Evolutionary conservation across 2,329 filamentous ascomycete genomes (phyloP), one percentile per base, ranked within the genome.

Genomic region (Sporothrix brunneoviolacea): DNA sequence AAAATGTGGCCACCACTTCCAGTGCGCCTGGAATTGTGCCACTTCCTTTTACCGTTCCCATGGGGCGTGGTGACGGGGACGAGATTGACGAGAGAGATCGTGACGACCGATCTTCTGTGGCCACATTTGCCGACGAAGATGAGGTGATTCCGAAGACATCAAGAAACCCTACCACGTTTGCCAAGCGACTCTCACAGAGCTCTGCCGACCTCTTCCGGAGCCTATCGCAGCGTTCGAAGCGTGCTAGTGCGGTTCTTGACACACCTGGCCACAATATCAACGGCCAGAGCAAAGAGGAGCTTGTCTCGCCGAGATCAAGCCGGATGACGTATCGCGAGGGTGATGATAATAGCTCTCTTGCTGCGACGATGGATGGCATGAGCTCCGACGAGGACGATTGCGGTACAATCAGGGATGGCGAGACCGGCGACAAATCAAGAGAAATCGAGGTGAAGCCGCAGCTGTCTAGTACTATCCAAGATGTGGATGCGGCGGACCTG

Each of bases 81-180:
- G 43, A 47, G 12, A 37, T 13, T 8, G 67, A 71, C 2, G 67
- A 72, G 4, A 62, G 68, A 7, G 70, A 76, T 6, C 72, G 73
- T 15, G 74, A 76, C 18, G 75, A 78, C 52, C 68, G 74, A 24
- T 88, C 84, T 3, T 87, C 86, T 2, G 72, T 87, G 18, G 87
- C 84, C 3, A 86, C 86, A 0, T 76, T 84, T 59, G 83, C 84
- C 15, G 83, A 85, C 51, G 70, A 74, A 28, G 75, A 82, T 24
- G 74, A 74, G 10, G 74, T 75, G n/a, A 60, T 16, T n/a, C 65
- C 10, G 53, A 40, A 27, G 39, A 9, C 38, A 18, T 32, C 49
- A 3, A 27, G 41, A 13, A 53, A 21, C n/a, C 41, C 47, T 13
- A 72, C 74, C 3, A 40, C 37, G 4, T 55, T 74, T 16, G 72